Evolutionary conservation across 805 yeast species (phyloP), one percentile per base, ranked within the genome.

Genomic region (Metschnikowia kofuensis): DNA sequence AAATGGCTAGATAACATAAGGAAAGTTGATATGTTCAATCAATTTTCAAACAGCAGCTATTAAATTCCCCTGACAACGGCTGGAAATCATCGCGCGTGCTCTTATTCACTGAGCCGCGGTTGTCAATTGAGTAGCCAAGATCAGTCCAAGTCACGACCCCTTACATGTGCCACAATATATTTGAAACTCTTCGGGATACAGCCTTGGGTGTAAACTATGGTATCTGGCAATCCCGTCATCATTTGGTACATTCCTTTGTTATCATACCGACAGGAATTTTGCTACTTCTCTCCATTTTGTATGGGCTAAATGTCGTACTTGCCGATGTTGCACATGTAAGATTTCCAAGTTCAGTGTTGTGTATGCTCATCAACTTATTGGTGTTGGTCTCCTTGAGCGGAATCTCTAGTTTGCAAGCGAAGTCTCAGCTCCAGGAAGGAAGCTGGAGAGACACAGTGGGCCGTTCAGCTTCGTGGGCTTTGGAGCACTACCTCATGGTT

Each of bases 331-430:
- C 65, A 37, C 69, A 75, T 6, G 75, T 85, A 51, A 67, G 72
- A 40, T 83, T 85, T 61, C 92, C 92, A 0, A 77, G 86, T 7
- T 83, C 89, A 2, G 91, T 85, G 30, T 72, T 85, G 44, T 79
- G 87, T 39, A 83, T 85, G 89, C 68, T 85, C 57, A 58, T 84
- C 30, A 70, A 82, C 45, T 80, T 83, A 60, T 62, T 75, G 2
- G 54, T 73, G 3, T 62, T 85, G 13, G 64, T 79, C 37, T 42
- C 66, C 1, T 58, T 69, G 31, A 75, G 78, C 14, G 9, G 40
- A 11, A 10, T 48, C 12, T 49, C 52, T 13, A 42, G 38, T 7
- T 14, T 51, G 14, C 40, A 35, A 14, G 21, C n/a, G 11, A 13
- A 14, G 32, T 38, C 35, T 6, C 14, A 4, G 6, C 9, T 16